These are phyloP conservation scores for Drosera spatulata DNA, from an alignment of 179 eudicot species.

Conservation along the genomic window DNA sequence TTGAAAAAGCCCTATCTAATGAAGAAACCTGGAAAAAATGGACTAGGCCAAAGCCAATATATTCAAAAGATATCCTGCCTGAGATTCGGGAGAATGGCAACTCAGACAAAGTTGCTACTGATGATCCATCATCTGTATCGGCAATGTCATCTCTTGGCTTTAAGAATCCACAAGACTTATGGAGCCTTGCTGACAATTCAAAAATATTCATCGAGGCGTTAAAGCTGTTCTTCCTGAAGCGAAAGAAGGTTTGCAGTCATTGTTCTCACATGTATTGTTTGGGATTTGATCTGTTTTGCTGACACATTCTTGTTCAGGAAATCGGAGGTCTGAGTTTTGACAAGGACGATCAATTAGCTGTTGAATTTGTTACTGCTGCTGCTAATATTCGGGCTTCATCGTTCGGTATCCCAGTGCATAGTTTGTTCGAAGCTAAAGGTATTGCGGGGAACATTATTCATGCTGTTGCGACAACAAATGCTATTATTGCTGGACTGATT, in stretches of 20 bases:
- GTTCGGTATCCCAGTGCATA: constrained; percentile 84
- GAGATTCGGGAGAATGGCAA: constrained; percentile 52
- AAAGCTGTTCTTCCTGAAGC: constrained; percentile 48
- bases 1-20: constrained; percentile 76
- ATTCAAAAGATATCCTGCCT: constrained; percentile 41
- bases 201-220: constrained; percentile 66
- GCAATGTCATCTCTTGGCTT: constrained; percentile 84
- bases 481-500: constrained; percentile 86
- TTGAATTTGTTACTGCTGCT: constrained; percentile 94
- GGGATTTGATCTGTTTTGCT: background rate
- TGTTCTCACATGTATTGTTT: background rate
- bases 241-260: constrained; percentile 48
- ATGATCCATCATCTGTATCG: constrained; percentile 49
- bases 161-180: constrained; percentile 89
- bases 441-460: constrained; percentile 97
- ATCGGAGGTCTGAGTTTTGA: constrained; percentile 78
- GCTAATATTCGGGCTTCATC: constrained; percentile 95
- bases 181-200: constrained; percentile 81
- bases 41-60: constrained; percentile 70
- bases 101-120: constrained; percentile 16
- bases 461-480: constrained; percentile 98
- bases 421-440: constrained; percentile 98
- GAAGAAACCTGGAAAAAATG: constrained; percentile 98
- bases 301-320: constrained; percentile 34
- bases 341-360: constrained; percentile 94